Percentiles rank a stretch among this genome's conserved stretches.
Conservation (phyloP, 2,329 filamentous ascomycete genomes). For the Fusarium nematophilum region DNA sequence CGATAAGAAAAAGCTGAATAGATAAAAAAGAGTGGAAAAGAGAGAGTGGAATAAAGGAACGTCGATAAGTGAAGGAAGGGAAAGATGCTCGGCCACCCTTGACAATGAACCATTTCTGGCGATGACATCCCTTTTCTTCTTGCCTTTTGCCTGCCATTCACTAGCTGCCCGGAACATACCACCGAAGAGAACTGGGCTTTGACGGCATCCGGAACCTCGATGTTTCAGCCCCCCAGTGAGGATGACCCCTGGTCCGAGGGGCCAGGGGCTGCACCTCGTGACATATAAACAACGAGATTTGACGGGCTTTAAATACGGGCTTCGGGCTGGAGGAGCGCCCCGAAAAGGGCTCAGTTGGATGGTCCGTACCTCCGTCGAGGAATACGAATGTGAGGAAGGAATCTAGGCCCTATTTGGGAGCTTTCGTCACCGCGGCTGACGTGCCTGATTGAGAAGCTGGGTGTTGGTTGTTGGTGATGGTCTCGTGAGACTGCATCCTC, state of each 20-base stretch:
- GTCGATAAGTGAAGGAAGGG: constrained; percentile 8
- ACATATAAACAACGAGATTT: constrained; percentile 9
- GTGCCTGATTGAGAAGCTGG: not conserved
- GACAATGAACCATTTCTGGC: constrained; percentile 8
- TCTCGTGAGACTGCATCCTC: no score
- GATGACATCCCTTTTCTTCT: constrained; percentile 5
- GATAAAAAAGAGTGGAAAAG: not conserved
- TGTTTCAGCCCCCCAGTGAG: constrained; percentile 34
- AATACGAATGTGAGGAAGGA: not conserved
- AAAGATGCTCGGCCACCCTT: constrained; percentile 26
- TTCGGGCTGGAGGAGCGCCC: not conserved
- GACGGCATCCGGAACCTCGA: constrained; percentile 16
- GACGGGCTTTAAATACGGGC: not conserved
- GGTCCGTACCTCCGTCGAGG: no score
- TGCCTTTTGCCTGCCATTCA: constrained; percentile 14
- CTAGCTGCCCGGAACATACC: constrained; percentile 24
- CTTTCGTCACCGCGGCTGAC: not conserved
- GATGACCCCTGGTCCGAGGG: constrained; percentile 11
- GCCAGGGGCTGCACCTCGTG: constrained; percentile 1
- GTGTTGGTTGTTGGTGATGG: not conserved
- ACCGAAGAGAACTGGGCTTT: constrained; percentile 4
- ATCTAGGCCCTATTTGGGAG: not conserved
- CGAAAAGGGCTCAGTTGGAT: not conserved
- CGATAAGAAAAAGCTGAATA: not conserved
- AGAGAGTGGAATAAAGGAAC: no score